Conservation (phyloP, 345 rosid genomes). For the Cochlearia excelsa region DNA sequence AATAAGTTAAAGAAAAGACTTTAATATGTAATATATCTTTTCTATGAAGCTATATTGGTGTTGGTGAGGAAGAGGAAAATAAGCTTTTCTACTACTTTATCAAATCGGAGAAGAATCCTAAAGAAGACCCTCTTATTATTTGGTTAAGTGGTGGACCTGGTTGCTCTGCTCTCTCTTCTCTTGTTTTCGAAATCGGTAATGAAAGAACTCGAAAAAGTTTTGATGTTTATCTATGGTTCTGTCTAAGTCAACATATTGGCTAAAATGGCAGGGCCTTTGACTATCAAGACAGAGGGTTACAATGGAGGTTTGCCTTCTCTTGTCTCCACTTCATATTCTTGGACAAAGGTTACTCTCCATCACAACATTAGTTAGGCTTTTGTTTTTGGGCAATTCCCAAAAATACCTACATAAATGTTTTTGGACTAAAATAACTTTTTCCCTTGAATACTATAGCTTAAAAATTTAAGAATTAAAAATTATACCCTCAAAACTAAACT, state of each 20-base stretch:
- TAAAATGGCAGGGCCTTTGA: slow-evolving; percentile 51
- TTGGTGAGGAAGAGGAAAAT: too few relatives aligned
- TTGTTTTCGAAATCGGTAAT: slow-evolving; percentile 26
- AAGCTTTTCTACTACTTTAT: slow-evolving; percentile 11
- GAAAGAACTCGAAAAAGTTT: too few relatives aligned
- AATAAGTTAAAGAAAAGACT: neutral
- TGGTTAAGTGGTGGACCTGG: slow-evolving; percentile 55
- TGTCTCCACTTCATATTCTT: slow-evolving; percentile 53
- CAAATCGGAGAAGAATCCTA: slow-evolving; percentile 8
- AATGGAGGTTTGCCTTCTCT: slow-evolving; percentile 62
- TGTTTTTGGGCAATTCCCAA: neutral
- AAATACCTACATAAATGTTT: too few relatives aligned
- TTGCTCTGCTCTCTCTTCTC: slow-evolving; percentile 43
- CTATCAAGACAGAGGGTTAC: slow-evolving; percentile 46
- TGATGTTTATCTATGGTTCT: neutral
- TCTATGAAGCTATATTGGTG: too few relatives aligned
- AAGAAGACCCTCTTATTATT: slow-evolving; percentile 3
- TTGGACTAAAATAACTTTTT: too few relatives aligned
- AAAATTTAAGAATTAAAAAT: too few relatives aligned
- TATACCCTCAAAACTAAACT: too few relatives aligned
- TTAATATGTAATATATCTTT: too few relatives aligned
- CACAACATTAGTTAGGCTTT: neutral
- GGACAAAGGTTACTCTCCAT: slow-evolving; percentile 53
- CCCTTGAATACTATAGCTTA: too few relatives aligned
- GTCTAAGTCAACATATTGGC: neutral